Conservation (phyloP, 768 basidiomycete species). For the Cystofilobasidium capitatum region DNA sequence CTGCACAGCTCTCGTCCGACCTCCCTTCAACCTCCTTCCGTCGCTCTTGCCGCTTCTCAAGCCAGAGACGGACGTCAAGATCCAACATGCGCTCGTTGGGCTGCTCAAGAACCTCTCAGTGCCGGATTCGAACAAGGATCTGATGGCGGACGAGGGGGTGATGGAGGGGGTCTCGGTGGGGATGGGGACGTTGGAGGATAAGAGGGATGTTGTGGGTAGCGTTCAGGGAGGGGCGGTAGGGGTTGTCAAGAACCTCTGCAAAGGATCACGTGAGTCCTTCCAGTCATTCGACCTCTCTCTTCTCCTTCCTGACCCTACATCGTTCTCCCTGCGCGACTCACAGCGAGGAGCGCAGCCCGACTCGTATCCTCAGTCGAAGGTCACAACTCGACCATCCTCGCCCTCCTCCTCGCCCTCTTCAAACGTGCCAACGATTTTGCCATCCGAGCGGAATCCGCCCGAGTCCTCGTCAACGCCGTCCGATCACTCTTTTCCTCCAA, state of each 20-base stretch:
- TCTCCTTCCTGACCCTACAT: background rate
- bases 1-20: slow-evolving; percentile 44
- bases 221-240: slow-evolving; percentile 83
- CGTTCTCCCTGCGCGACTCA: background rate
- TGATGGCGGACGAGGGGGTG: slow-evolving; percentile 55
- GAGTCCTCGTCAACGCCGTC: slow-evolving; percentile 75
- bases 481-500: slow-evolving; percentile 58
- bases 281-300: background rate
- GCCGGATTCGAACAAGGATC: slow-evolving; percentile 47
- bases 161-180: slow-evolving; percentile 50
- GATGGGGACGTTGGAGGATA: slow-evolving; percentile 61
- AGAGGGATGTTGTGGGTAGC: slow-evolving; percentile 71
- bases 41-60: slow-evolving; percentile 55
- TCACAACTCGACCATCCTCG: slow-evolving; percentile 32
- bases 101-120: slow-evolving; percentile 73
- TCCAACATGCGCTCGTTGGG: slow-evolving; percentile 80
- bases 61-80: slow-evolving; percentile 51
- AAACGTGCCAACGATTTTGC: slow-evolving; percentile 70
- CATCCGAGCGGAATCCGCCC: slow-evolving; percentile 79
- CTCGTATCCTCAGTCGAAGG: slow-evolving; percentile 44
- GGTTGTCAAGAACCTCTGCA: slow-evolving; percentile 78
- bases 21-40: slow-evolving; percentile 53
- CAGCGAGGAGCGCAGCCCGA: slow-evolving; percentile 42
- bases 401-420: slow-evolving; percentile 61
- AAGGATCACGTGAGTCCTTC: slow-evolving; percentile 52